Evolutionary conservation across 2,329 filamentous ascomycete species (phyloP).

Genomic region (Beauveria pseudobassiana): DNA sequence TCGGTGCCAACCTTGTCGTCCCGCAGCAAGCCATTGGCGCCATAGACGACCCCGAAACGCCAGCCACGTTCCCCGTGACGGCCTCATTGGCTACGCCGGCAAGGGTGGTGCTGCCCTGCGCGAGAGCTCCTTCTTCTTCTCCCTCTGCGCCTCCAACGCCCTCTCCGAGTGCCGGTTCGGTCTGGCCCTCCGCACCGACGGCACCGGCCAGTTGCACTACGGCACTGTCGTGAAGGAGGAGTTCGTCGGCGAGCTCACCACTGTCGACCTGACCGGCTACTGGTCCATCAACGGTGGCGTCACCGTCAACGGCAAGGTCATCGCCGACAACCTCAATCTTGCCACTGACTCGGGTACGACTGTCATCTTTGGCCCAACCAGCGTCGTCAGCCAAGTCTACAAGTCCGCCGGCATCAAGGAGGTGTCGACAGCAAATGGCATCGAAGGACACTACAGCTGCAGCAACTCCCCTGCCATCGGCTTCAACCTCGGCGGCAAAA

Average conservation of each 20-base stretch:
- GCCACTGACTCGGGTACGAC: conserved; percentile 16
- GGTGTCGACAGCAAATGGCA: conserved; percentile 7
- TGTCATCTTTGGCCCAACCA: conserved; percentile 15
- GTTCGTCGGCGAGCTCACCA: conserved; percentile 11
- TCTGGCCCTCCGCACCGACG: conserved; percentile 14
- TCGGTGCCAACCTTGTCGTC: conserved; percentile 14
- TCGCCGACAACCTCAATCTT: conserved; percentile 5
- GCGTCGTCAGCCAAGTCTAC: conserved; percentile 12
- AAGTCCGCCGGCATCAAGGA: conserved; percentile 12
- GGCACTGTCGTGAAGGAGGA: conserved; percentile 13
- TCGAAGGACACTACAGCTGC: conserved; percentile 16
- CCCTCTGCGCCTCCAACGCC: conserved; percentile 13
- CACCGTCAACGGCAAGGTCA: conserved; percentile 11
- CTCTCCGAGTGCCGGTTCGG: conserved; percentile 17
- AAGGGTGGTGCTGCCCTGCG: conserved; percentile 5
- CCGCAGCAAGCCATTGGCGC: conserved; percentile 13
- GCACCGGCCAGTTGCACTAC: conserved; percentile 16
- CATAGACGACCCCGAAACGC: conserved; percentile 11
- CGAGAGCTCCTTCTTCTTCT: conserved; percentile 13
- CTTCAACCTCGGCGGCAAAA: conserved; percentile 12
- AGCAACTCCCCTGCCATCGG: conserved; percentile 14
- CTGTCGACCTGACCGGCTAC: neutral
- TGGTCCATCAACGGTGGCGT: conserved; percentile 13
- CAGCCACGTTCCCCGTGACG: conserved; percentile 15
- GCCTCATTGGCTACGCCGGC: conserved; percentile 16